Base-by-base conservation (phyloP, 2,329 filamentous ascomycete species). In the Aspergillus sergii region DNA sequence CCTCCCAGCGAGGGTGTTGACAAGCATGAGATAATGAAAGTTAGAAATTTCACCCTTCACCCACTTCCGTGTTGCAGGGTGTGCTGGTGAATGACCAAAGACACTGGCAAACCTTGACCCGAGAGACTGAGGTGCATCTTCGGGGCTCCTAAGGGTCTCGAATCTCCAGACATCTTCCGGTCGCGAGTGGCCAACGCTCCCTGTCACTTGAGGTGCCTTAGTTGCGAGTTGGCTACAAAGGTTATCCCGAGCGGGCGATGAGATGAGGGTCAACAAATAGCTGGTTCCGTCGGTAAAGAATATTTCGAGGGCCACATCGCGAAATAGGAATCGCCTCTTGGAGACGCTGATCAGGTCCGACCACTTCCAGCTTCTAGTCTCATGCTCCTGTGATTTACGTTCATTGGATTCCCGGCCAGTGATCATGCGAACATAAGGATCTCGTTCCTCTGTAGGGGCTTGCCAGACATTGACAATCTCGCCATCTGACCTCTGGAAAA, bases 381-480 rank as follows among this genome's bases (percentile, higher is more conserved):
- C 91, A 71, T 96, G 92, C 56, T 96, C 92, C 64, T 82, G 74
- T 76, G 83, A 71, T 77, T 85, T 75, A 76, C 83, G 75, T 75
- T 88, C 80, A 80, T 86, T 73, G 74, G 89, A 80, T 82, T 93
- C 80, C 83, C 91, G 86, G 28, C 91, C 91, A 4, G 93, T 90
- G 67, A 99, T 96, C 76, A 98, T 94, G 72, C 96, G 92, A 21
- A 97, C 90, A 75, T 97, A 99, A 0, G 93, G 93, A 72, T 99
- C 95, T 26, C 95, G 89, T 78, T 99, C 96, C 69, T 98, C 94
- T 1, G 86, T 82, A 0, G 94, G 93, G 2, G 95, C 96, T 78
- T 98, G 93, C 88, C 92, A 94, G 10, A 97, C 94, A 71, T 97
- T 94, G 63, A 99, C 92, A 73, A 99, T 97, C 75, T 99, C 96